phyloP scores from a whole-genome alignment of 106 monocot genomes.

The Dactylorhiza incarnata region DNA sequence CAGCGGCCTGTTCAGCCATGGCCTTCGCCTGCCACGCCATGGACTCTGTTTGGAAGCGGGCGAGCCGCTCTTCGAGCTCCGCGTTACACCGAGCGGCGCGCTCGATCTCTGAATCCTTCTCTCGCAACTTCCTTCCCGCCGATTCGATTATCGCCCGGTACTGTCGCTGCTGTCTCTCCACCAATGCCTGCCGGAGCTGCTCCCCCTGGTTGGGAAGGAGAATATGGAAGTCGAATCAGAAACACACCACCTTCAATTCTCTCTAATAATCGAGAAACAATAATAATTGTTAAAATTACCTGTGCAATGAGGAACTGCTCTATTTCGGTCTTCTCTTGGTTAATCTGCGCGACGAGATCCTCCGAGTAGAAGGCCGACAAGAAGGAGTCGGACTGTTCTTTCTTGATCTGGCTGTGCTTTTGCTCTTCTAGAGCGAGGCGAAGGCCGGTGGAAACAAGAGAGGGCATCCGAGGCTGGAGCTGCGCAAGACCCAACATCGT shows the following conservation, averaged over 20 bases:
- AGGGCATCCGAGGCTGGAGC: constrained; percentile 9
- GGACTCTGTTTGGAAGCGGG: constrained; percentile 42
- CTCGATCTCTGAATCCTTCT: constrained; percentile 63
- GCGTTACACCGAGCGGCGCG: constrained; percentile 31
- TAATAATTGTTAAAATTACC: constrained; percentile 5
- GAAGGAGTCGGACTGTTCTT: constrained; percentile 6
- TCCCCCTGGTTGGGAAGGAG: constrained; percentile 35
- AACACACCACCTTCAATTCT: not conserved
- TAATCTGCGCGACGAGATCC: constrained; percentile 35
- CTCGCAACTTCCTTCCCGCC: constrained; percentile 32
- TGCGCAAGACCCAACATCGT: not conserved
- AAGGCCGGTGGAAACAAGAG: constrained; percentile 60
- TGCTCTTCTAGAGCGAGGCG: constrained; percentile 37
- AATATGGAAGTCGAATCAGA: not conserved
- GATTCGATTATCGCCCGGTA: constrained; percentile 40
- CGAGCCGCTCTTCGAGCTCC: constrained; percentile 65
- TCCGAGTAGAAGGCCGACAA: not conserved
- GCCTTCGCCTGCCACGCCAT: constrained; percentile 80
- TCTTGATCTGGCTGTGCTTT: constrained; percentile 7
- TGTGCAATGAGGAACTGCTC: constrained; percentile 38
- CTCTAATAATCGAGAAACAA: not conserved
- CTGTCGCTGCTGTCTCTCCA: constrained; percentile 36
- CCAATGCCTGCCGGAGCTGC: constrained; percentile 60
- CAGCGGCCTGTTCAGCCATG: constrained; percentile 50
- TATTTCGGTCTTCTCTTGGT: constrained; percentile 41